Evolutionary conservation across 208 protist genomes (phyloP), one percentile per base, ranked within the genome.

Genomic region (Zelonia costaricensis): DNA sequence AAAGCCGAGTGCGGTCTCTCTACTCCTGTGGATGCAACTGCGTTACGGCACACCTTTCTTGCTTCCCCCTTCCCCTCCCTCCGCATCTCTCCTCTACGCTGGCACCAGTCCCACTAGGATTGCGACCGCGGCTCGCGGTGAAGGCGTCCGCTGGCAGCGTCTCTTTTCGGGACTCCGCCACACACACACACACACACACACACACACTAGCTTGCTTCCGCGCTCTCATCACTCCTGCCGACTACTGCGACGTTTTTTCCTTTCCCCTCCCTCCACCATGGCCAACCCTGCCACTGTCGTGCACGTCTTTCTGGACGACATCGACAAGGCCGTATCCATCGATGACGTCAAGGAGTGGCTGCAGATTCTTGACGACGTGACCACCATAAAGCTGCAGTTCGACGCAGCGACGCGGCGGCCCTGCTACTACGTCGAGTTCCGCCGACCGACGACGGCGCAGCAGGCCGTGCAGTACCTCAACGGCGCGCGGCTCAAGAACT

Each of bases 341-440:
- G 78, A 89, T 35, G 89, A 95, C 43, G 59, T 95, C 20, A 62
- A 64, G 23, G 85, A 95, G 20, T 95, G 83, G 82, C 62, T 92
- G 22, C 51, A 62, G 25, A 82, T 93, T 31, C 54, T 95, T 18
- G 84, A 69, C 22, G 69, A 84, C 2, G 72, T 95, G 38, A 71
- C 84, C 7, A 52, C 77, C 5, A 69, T 91, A 10, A 95, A 95
- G 57, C 48, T 88, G 18, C 89, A 92, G 69, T 95, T 82, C 66
- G 84, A 95, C 53, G 73, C 71, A 0, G 28, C 75, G 0, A 47
- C 47, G 18, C 66, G 78, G 44, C 27, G 61, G 2, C 48, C 57
- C 18, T 92, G 84, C 58, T 95, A 83, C 55, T 69, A 64, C 30
- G 82, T 95, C 6, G 59, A 59, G 25, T 93, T 95, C 54, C 65